Conservation (phyloP, 768 basidiomycete genomes). For the Chlorophyllum brunneum region DNA sequence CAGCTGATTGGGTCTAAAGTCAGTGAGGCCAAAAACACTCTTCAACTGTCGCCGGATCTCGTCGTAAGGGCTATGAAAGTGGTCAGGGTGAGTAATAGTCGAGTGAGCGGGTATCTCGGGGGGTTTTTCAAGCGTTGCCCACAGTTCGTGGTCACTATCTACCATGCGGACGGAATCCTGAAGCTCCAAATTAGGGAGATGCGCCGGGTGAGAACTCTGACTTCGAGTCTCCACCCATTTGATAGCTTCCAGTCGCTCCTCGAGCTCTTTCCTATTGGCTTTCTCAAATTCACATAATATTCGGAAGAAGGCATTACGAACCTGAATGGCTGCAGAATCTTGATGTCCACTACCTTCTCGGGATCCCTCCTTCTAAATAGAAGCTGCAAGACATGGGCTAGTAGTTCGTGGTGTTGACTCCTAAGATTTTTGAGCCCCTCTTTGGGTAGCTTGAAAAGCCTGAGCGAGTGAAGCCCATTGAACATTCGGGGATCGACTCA, state of each 20-base stretch:
- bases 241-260: conserved; percentile 9
- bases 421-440: neutral
- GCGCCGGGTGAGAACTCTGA: conserved; percentile 12
- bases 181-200: neutral
- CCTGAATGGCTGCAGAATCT: neutral
- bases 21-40: conserved; percentile 55
- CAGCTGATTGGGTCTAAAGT: conserved; percentile 82
- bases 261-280: conserved; percentile 2
- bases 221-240: conserved; percentile 1
- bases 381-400: conserved; percentile 7
- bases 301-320: neutral
- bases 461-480: neutral
- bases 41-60: conserved; percentile 57
- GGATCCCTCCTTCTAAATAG: neutral
- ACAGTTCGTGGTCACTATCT: neutral
- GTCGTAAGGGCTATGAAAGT: conserved; percentile 21
- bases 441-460: neutral
- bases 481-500: neutral
- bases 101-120: neutral
- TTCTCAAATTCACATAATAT: no score
- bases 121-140: conserved; percentile 8
- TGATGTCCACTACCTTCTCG: neutral
- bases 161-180: neutral
- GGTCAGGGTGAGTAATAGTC: neutral
- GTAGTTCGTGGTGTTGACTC: neutral